Base-by-base conservation (phyloP, 768 basidiomycete genomes). In the Nidularia sp. region DNA sequence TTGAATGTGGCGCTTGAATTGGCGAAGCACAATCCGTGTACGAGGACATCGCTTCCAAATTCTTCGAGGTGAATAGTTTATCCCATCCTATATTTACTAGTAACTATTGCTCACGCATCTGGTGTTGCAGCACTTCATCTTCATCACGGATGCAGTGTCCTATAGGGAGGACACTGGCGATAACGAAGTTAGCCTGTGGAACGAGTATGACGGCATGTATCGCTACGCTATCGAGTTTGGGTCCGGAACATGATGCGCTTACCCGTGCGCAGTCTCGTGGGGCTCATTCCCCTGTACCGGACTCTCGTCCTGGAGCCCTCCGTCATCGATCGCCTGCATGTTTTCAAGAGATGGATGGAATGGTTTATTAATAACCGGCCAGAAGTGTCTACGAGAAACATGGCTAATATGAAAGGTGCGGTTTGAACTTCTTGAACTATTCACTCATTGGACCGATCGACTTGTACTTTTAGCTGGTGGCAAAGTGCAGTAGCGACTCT, bases 141-240 rank as follows among this genome's bases (percentile, higher is more conserved):
- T 94, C 75, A 99, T 98, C 49, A 84, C 97, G 6, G 97, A 99
- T 65, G 97, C 97, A 6, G 98, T 99, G 97, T 97, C 97, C 1
- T 98, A 81, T 70, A 79, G 81, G 61, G 77, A 82, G 53, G 88
- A 87, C 4, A 3, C 25, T 29, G 25, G 87, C n/a, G 85, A 88
- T 36, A 74, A 84, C 59, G 86, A 93, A 61, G 65, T 79, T 42
- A 90, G 88, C 55, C 78, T 99, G 9, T 99, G 97, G 97, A 97
- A 87, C 66, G 97, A 98, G 57, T 70, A 93, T 58, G 95, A 98
- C 58, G 96, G 97, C 25, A 90, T 98, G 86, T 99, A 98, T 74
- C 98, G 96, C 64, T 96, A 99, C 62, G 96, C 89, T 44, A 95
- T 98, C 57, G 83, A 91, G 53, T 93, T 94, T 69, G 89, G 87